phyloP scores from a whole-genome alignment of 768 basidiomycete genomes.

The Auricularia auricula-judae region DNA sequence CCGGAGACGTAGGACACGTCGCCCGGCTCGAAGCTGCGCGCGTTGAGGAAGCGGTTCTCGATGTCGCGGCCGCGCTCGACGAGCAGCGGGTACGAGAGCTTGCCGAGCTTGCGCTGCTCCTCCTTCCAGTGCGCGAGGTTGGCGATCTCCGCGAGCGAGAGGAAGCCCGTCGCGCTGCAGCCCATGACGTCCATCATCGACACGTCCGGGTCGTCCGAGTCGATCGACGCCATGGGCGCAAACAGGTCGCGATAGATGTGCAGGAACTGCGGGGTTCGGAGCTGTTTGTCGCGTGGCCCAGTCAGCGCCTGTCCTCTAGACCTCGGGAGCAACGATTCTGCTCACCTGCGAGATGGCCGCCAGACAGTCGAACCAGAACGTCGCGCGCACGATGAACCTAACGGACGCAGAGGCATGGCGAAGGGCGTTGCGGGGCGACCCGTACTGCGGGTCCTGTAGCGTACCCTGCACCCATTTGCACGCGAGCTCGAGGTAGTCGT shows the following conservation, averaged over 20 bases:
- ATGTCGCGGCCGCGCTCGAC: slow-evolving; percentile 42
- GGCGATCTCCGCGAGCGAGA: slow-evolving; percentile 68
- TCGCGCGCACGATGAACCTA: slow-evolving; percentile 70
- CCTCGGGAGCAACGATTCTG: neutral
- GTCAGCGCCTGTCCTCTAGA: neutral
- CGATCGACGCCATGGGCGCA: slow-evolving; percentile 24
- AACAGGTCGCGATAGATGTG: slow-evolving; percentile 47
- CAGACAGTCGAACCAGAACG: slow-evolving; percentile 82
- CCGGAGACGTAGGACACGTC: neutral
- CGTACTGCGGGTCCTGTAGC: slow-evolving; percentile 27
- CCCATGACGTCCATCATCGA: slow-evolving; percentile 83
- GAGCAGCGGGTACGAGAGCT: slow-evolving; percentile 50
- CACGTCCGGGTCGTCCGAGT: slow-evolving; percentile 21
- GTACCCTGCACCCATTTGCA: slow-evolving; percentile 40
- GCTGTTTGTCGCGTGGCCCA: slow-evolving; percentile 26
- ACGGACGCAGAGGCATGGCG: slow-evolving; percentile 35
- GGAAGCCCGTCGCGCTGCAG: slow-evolving; percentile 68
- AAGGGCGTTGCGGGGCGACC: slow-evolving; percentile 35
- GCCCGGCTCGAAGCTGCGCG: slow-evolving; percentile 14
- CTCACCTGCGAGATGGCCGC: slow-evolving; percentile 49
- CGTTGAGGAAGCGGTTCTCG: slow-evolving; percentile 33
- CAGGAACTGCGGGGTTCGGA: slow-evolving; percentile 27
- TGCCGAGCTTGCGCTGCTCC: slow-evolving; percentile 23
- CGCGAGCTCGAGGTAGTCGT: slow-evolving; percentile 52
- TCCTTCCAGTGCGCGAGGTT: slow-evolving; percentile 58